Base-by-base conservation (phyloP, 306 rosid species). In the Biancaea sappan region DNA sequence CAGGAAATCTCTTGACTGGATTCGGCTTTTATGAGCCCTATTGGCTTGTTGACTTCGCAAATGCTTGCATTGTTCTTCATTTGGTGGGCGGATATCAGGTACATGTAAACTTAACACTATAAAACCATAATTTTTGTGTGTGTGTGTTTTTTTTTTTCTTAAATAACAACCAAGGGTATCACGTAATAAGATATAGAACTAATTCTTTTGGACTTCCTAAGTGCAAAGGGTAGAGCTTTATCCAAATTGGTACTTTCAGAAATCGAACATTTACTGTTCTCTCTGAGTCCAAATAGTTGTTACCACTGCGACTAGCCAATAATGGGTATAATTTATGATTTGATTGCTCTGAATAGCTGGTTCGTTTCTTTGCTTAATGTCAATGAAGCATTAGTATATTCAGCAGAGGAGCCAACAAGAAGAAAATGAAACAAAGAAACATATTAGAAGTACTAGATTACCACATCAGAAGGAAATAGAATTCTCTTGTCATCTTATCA, bases 1-100 rank as follows among this genome's bases (percentile, higher is more conserved):
- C 98, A 0, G 98, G 98, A 38, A 94, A 94, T 77, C 92, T 91
- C 73, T 83, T 94, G 77, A 85, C 94, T 13, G 98, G 94, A 35
- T 86, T 91, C 48, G 96, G 97, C 3, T 94, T 89, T 69, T 94
- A 85, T 1, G 92, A 91, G 53, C 98, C 94, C 41, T 88, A 75
- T 35, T 94, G 97, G 98, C 97, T 94, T 67, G 9, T 94, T 41
- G 92, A 88, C 77, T 78, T 94, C 6, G 97, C 98, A 9, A 91
- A 94, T 85, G 96, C 94, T 60, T 94, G 96, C 85, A 60, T 94
- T 53, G 86, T 86, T 74, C 81, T 94, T 68, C 96, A 94, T 80
- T 60, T 94, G 76, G 82, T 94, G 6, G 98, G 97, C 84, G 98
- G 96, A 74, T 94, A 89, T 85, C 98, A 89, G 97, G 98, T 94